phyloP scores from a whole-genome alignment of 345 rosid genomes.

The Aquilaria malaccensis region DNA sequence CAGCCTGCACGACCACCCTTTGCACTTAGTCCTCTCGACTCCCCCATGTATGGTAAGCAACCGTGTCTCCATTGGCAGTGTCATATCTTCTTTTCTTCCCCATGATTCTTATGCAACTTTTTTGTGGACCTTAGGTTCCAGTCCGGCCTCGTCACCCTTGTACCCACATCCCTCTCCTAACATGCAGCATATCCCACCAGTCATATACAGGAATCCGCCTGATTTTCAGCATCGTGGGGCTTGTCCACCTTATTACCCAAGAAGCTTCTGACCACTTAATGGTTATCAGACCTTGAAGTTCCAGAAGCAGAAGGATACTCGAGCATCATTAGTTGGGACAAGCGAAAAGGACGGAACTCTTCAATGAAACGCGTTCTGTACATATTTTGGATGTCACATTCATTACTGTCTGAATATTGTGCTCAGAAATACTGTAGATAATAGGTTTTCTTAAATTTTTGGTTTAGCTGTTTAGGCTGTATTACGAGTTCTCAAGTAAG shows the following conservation, averaged over 20 bases:
- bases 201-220: background rate
- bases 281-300: background rate
- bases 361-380: too few relatives aligned
- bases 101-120: background rate
- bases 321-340: too few relatives aligned
- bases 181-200: too few relatives aligned
- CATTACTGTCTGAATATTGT: too few relatives aligned
- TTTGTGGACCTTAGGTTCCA: constrained; percentile 12
- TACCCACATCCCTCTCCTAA: too few relatives aligned
- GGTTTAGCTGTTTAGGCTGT: too few relatives aligned
- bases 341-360: too few relatives aligned
- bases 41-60: constrained; percentile 6
- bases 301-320: background rate
- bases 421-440: too few relatives aligned
- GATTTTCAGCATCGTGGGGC: constrained; percentile 8
- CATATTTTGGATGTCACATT: too few relatives aligned
- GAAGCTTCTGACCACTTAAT: constrained; percentile 10
- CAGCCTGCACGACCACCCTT: constrained; percentile 1
- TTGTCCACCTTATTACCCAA: background rate
- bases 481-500: too few relatives aligned
- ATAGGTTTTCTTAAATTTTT: too few relatives aligned
- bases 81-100: background rate
- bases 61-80: too few relatives aligned
- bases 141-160: background rate
- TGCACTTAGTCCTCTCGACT: background rate